Evolutionary conservation across 2,329 filamentous ascomycete species (phyloP), one percentile per base, ranked within the genome.

Genomic region (Penicillium sp.): DNA sequence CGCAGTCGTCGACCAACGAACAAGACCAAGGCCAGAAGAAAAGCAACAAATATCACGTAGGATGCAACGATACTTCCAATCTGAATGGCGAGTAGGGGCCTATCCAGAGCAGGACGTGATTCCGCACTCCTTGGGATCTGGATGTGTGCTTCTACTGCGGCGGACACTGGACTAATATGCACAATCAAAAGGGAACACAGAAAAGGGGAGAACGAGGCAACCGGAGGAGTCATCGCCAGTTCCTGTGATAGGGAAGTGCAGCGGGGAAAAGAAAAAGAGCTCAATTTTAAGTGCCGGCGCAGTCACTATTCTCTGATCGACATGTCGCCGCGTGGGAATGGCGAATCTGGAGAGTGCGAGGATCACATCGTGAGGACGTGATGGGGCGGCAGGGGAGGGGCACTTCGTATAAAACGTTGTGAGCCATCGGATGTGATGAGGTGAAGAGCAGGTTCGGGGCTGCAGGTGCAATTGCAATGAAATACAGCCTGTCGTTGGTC

Each of bases 21-120:
- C 43, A 91, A 78, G 8, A 92, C 78, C 47, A 85, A 77, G 33
- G 85, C 79, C 66, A 90, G 87, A 67, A 95, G 85, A 67, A 95
- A 75, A 68, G 91, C 81, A 69, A 96, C 82, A 35, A 86, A 90
- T 59, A 91, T 74, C 57, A 93, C 82, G 84, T 97, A 97, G 57
- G 90, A 88, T 59, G 88, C 91, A 57, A 93, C 83, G 58, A 98
- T 90, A 63, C 88, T 91, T 62, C 90, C 89, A 65, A 97, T 87
- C 74, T 97, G 89, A 57, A 86, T 87, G 19, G 92, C 91, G 22
- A 97, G 84, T 55, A 89, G 85, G 19, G 82, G 76, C 61, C 78
- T 78, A 71, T 92, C 81, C 66, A 86, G 79, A 48, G 85, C 73
- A 21, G 61, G 62, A 5, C 53, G 61, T n/a, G 58, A 51, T 47